phyloP scores from a whole-genome alignment of 345 rosid genomes.

The Eutrema japonicum region DNA sequence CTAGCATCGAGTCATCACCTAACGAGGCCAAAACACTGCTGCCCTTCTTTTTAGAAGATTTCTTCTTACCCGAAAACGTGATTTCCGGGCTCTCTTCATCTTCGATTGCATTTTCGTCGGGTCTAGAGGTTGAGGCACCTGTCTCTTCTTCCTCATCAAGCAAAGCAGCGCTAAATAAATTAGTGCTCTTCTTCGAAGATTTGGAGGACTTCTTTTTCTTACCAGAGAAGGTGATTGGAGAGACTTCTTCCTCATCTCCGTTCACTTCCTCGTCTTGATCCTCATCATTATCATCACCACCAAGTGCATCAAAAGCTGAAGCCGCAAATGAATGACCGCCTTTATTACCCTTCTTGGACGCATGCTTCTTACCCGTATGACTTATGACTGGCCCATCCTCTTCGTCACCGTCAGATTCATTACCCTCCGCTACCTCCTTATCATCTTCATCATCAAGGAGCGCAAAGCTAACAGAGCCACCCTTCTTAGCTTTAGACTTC shows the following conservation, averaged over 20 bases:
- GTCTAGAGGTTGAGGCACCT: slow-evolving; percentile 44
- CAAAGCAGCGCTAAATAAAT: slow-evolving; percentile 58
- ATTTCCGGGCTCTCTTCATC: slow-evolving; percentile 49
- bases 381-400: slow-evolving; percentile 49
- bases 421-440: slow-evolving; percentile 44
- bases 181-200: slow-evolving; percentile 59
- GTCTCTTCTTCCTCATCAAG: slow-evolving; percentile 59
- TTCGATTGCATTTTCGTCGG: slow-evolving; percentile 39
- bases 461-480: slow-evolving; percentile 50
- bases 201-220: slow-evolving; percentile 86
- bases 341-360: slow-evolving; percentile 50
- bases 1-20: slow-evolving; percentile 41
- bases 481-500: slow-evolving; percentile 58
- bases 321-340: slow-evolving; percentile 50
- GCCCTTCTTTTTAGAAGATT: slow-evolving; percentile 72
- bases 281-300: slow-evolving; percentile 46
- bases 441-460: slow-evolving; percentile 49
- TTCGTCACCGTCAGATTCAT: slow-evolving; percentile 50
- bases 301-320: slow-evolving; percentile 60
- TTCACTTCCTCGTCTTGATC: slow-evolving; percentile 45
- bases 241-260: slow-evolving; percentile 50
- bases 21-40: slow-evolving; percentile 45
- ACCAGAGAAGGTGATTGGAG: slow-evolving; percentile 56
- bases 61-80: slow-evolving; percentile 67
- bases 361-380: slow-evolving; percentile 56